Evolutionary conservation across 345 rosid genomes (phyloP).

Genomic region (Salix brachista): DNA sequence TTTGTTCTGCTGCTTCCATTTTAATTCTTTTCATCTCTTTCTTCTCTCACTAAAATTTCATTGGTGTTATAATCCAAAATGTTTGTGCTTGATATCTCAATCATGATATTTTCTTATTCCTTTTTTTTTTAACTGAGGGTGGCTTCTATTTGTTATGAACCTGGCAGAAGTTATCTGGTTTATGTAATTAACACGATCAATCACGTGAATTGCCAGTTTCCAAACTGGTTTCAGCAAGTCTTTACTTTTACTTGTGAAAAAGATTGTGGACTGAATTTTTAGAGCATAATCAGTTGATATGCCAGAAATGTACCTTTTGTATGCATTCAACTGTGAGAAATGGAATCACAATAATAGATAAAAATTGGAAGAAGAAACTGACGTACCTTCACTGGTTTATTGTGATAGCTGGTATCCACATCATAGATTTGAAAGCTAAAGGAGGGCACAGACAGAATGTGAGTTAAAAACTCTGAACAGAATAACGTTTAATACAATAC

Average conservation of each 20-base stretch:
- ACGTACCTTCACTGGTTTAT: conserved; percentile 65
- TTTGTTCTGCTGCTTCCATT: neutral
- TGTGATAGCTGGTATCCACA: conserved; percentile 66
- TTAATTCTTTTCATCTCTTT: neutral
- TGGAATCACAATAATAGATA: neutral
- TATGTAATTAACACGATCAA: neutral
- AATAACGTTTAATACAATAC: neutral
- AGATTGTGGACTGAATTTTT: neutral
- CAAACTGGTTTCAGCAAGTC: neutral
- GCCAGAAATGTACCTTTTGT: neutral
- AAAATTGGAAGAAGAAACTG: conserved; percentile 3
- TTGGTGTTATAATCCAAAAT: neutral
- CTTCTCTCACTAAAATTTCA: neutral
- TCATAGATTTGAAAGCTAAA: conserved; percentile 68
- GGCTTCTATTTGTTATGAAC: neutral
- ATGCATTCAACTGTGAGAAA: neutral
- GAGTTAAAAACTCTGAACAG: conserved; percentile 3
- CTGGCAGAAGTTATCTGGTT: neutral
- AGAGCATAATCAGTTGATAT: neutral
- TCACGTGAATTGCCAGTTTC: neutral
- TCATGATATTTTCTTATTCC: neutral
- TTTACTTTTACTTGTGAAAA: neutral
- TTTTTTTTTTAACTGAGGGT: neutral
- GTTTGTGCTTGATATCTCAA: neutral
- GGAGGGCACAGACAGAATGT: conserved; percentile 8